Conservation (phyloP, 2,329 filamentous ascomycete species). For the Penicillium sp. region DNA sequence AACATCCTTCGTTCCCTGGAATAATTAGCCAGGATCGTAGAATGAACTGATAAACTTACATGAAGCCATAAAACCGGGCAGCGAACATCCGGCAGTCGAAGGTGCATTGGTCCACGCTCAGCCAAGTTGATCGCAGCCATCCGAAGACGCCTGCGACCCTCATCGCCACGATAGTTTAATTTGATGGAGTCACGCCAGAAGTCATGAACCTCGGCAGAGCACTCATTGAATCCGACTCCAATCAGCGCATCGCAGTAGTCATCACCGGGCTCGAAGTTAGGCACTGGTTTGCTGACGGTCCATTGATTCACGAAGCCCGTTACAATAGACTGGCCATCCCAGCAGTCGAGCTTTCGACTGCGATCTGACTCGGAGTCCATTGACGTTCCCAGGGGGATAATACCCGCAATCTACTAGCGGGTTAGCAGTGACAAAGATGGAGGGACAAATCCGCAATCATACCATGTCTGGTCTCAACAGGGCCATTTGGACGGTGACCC, state of each 20-base stretch:
- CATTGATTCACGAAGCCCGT: constrained; percentile 40
- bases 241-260: constrained; percentile 49
- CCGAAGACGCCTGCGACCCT: constrained; percentile 47
- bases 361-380: constrained; percentile 51
- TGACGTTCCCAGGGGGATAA: constrained; percentile 55
- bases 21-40: not conserved
- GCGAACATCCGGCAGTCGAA: constrained; percentile 47
- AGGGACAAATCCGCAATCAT: not conserved
- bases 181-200: constrained; percentile 50
- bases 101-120: constrained; percentile 51
- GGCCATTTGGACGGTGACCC: constrained; percentile 55
- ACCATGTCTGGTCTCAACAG: constrained; percentile 52
- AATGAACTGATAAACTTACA: constrained; percentile 23
- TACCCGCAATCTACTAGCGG: constrained; percentile 47
- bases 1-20: constrained; percentile 22
- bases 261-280: constrained; percentile 45
- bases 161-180: constrained; percentile 51
- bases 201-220: constrained; percentile 35
- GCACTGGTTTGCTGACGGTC: constrained; percentile 39
- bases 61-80: constrained; percentile 55
- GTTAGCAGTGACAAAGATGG: not conserved
- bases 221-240: constrained; percentile 48
- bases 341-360: constrained; percentile 49
- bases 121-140: constrained; percentile 53
- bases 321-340: constrained; percentile 44